A percentile compares a stretch with the other conserved stretches of the same genome.
Evolutionary conservation across 345 rosid genomes (phyloP).

Genomic region (Eucalyptus curtisii): DNA sequence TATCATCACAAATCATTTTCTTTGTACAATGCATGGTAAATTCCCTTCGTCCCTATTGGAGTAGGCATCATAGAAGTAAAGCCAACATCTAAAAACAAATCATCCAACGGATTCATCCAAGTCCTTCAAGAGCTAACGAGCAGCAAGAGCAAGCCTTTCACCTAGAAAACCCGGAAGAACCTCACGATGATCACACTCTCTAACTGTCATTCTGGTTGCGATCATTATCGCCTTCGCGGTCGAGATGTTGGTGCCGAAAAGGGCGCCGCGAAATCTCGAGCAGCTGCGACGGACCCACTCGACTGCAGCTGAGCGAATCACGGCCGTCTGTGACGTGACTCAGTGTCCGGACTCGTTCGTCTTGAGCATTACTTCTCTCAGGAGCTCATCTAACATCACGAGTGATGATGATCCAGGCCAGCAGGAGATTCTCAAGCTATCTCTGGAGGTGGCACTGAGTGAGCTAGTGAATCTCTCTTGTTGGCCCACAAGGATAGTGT

Average conservation of each 20-base stretch:
- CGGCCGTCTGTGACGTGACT: slow-evolving; percentile 8
- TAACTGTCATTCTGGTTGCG: not conserved
- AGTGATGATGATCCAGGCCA: not conserved
- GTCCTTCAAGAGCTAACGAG: not conserved
- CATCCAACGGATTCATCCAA: not conserved
- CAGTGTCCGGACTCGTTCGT: slow-evolving; percentile 10
- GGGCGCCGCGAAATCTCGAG: too few species aligned
- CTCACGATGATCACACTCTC: not conserved
- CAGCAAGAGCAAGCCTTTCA: slow-evolving; percentile 2
- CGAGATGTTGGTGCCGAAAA: too few species aligned
- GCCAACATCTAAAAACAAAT: not conserved
- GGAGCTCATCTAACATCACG: not conserved
- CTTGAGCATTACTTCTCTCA: slow-evolving; percentile 8
- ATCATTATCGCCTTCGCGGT: not conserved
- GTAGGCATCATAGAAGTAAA: not conserved
- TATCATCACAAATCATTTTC: not conserved
- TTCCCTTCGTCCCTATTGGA: not conserved
- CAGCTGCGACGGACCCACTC: not conserved
- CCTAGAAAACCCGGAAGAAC: slow-evolving; percentile 3
- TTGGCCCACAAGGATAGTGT: not conserved
- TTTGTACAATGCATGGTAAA: not conserved
- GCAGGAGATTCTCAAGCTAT: slow-evolving; percentile 1
- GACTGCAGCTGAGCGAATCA: not conserved
- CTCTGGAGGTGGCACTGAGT: slow-evolving; percentile 3
- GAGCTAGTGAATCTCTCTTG: slow-evolving; percentile 10